These are phyloP conservation scores for Marasmius sp. DNA, from an alignment of 1,284 basidiomycete species.

Conservation along the genomic window DNA sequence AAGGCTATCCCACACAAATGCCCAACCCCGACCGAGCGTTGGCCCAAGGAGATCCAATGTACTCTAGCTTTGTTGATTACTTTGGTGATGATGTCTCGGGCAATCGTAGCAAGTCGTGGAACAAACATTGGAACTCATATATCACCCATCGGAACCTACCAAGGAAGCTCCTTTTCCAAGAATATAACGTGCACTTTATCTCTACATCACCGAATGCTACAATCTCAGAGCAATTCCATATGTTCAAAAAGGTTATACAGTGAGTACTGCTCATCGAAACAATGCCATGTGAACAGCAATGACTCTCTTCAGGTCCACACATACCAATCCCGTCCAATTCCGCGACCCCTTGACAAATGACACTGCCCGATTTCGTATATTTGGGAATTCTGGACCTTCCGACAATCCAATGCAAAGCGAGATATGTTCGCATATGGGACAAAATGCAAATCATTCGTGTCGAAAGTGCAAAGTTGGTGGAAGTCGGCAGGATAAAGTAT, in stretches of 20 bases:
- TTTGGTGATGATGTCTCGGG: conserved; percentile 17
- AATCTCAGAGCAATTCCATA: conserved; percentile 32
- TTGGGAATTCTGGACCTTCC: too few relatives aligned
- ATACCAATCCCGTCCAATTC: conserved; percentile 25
- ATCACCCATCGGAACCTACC: conserved; percentile 30
- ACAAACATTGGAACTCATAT: conserved; percentile 25
- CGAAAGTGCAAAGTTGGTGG: too few relatives aligned
- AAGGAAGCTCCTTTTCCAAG: conserved; percentile 27
- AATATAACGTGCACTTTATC: conserved; percentile 33
- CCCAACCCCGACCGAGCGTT: conserved; percentile 9
- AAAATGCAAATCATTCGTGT: too few relatives aligned
- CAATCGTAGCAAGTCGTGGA: conserved; percentile 18
- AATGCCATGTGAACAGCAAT: too few relatives aligned
- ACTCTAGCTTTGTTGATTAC: conserved; percentile 10
- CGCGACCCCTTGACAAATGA: conserved; percentile 13
- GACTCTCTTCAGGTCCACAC: conserved; percentile 26
- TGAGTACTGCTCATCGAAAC: too few relatives aligned
- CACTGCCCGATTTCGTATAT: too few relatives aligned
- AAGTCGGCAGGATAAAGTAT: too few relatives aligned
- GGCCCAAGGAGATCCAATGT: conserved; percentile 18
- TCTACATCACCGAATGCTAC: conserved; percentile 33
- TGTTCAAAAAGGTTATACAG: too few relatives aligned
- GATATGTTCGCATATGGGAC: too few relatives aligned
- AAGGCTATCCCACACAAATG: background rate
- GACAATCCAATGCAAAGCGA: too few relatives aligned